These are phyloP conservation scores for Aristolochia californica DNA, from an alignment of 164 flowering plant species.

Conservation along the genomic window DNA sequence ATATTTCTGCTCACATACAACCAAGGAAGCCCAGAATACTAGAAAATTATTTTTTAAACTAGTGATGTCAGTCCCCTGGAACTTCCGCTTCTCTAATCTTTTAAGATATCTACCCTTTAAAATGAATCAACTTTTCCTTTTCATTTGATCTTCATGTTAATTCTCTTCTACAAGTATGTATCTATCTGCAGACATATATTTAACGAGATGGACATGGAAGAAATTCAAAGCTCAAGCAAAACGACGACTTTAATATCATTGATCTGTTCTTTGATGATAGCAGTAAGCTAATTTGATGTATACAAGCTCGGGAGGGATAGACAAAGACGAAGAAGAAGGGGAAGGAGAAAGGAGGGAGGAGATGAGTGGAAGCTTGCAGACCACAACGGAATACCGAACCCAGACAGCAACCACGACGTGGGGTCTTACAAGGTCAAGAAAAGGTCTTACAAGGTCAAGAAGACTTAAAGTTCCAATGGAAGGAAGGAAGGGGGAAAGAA, in stretches of 20 bases:
- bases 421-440: conserved; percentile 98
- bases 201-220: neutral
- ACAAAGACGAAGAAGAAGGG: conserved; percentile 52
- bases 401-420: neutral
- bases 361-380: neutral
- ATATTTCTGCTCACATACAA: conserved; percentile 23
- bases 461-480: conserved; percentile 12
- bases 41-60: neutral
- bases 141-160: neutral
- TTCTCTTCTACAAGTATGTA: neutral
- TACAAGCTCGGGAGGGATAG: conserved; percentile 91
- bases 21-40: conserved; percentile 6
- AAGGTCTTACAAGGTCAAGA: conserved; percentile 96
- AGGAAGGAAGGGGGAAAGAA: neutral
- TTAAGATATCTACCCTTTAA: neutral
- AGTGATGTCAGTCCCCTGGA: neutral
- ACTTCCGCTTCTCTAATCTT: neutral
- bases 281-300: neutral
- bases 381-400: neutral
- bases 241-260: no score
- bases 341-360: conserved; percentile 18
- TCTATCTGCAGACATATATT: no score
- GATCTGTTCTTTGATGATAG: no score
- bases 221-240: neutral
- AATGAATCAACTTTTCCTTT: neutral